phyloP scores from a whole-genome alignment of 208 protist species.

The Trypanosoma melophagium region DNA sequence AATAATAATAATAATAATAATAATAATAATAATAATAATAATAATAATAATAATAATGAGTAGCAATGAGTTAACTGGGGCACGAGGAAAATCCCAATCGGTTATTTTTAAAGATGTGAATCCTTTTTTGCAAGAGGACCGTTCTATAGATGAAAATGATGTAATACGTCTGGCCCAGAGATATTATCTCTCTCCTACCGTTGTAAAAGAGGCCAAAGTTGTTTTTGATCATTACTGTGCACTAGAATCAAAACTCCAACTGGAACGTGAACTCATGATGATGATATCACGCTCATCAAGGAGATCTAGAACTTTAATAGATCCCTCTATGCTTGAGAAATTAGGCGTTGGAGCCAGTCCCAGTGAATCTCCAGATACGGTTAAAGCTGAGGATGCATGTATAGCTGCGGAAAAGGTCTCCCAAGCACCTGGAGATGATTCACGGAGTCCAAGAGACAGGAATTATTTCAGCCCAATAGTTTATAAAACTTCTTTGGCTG shows the following conservation, averaged over 20 bases:
- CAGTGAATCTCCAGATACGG: too few relatives aligned
- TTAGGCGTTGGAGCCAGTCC: not conserved
- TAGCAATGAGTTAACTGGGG: too few relatives aligned
- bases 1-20: too few relatives aligned
- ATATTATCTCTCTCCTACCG: constrained; percentile 36
- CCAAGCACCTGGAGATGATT: not conserved
- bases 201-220: constrained; percentile 35
- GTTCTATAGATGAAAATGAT: constrained; percentile 5
- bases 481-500: too few relatives aligned
- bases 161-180: constrained; percentile 34
- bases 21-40: too few relatives aligned
- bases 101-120: not conserved
- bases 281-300: not conserved
- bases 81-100: too few relatives aligned
- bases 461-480: too few relatives aligned
- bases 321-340: not conserved
- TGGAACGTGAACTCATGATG: not conserved
- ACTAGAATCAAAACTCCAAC: constrained; percentile 17
- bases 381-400: not conserved
- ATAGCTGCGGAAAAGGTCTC: not conserved
- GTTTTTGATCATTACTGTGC: constrained; percentile 38
- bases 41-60: too few relatives aligned
- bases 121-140: not conserved
- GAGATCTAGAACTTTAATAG: not conserved
- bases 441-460: too few relatives aligned